phyloP scores from a whole-genome alignment of 352 stramenopile genomes.

The Peronospora tabacina region DNA sequence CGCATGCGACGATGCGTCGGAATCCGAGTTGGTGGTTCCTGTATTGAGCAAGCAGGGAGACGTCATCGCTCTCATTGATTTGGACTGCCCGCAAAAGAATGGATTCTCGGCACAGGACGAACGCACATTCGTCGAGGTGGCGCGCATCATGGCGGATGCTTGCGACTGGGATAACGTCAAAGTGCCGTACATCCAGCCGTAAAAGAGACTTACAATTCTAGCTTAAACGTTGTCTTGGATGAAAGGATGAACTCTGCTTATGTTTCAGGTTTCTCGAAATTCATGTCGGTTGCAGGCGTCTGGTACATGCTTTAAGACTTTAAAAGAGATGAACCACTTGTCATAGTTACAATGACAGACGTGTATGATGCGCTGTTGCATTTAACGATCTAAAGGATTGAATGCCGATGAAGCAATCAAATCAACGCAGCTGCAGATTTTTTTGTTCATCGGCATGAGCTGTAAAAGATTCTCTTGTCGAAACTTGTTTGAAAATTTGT shows the following conservation, averaged over 20 bases:
- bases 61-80: slow-evolving; percentile 66
- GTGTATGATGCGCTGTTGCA: too few species aligned
- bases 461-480: too few species aligned
- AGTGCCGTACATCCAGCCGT: slow-evolving; percentile 44
- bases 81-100: slow-evolving; percentile 63
- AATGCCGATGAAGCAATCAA: too few species aligned
- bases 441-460: too few species aligned
- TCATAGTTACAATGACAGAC: too few species aligned
- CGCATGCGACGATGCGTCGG: slow-evolving; percentile 67
- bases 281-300: not conserved
- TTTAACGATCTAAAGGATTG: too few species aligned
- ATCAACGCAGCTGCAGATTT: too few species aligned
- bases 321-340: too few species aligned
- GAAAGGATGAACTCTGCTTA: too few species aligned
- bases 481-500: too few species aligned
- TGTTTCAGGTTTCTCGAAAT: not conserved
- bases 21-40: slow-evolving; percentile 78
- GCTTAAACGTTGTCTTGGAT: not conserved
- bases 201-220: slow-evolving; percentile 63
- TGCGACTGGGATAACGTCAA: slow-evolving; percentile 63
- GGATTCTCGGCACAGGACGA: slow-evolving; percentile 70
- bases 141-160: slow-evolving; percentile 41
- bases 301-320: too few species aligned
- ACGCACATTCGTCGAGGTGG: slow-evolving; percentile 54
- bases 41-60: slow-evolving; percentile 56